These are phyloP conservation scores for Eutrema yunnanense DNA, from an alignment of 345 rosid species.

Conservation along the genomic window DNA sequence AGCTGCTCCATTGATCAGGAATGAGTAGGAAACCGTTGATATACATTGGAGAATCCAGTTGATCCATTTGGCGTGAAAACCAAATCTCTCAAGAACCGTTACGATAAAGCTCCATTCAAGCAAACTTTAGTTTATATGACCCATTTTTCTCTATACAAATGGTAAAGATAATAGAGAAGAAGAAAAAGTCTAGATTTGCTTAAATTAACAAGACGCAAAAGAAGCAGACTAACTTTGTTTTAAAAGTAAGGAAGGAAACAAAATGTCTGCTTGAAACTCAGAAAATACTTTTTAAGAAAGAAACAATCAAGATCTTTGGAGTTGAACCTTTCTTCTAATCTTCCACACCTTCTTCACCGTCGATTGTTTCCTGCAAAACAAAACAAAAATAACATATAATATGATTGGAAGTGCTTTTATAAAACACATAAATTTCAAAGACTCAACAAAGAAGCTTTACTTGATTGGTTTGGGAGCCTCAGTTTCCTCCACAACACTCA, in stretches of 20 bases:
- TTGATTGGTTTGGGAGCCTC: conserved; percentile 8
- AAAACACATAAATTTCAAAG: not conserved
- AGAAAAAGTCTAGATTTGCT: not conserved
- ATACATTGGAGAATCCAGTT: too few species aligned
- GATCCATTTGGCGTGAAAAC: too few species aligned
- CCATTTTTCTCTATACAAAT: not conserved
- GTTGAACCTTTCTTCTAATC: conserved; percentile 8
- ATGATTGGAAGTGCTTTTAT: not conserved
- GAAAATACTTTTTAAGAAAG: not conserved
- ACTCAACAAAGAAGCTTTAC: not conserved
- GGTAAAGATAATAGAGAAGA: not conserved
- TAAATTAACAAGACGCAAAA: not conserved
- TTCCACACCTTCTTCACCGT: not conserved
- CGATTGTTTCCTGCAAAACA: conserved; percentile 9
- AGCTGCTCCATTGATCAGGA: too few species aligned
- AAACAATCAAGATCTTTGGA: not conserved
- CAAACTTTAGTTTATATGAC: not conserved
- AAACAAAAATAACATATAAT: not conserved
- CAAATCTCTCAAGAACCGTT: too few species aligned
- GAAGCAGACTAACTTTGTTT: not conserved
- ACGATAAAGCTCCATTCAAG: too few species aligned
- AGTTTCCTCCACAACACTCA: conserved; percentile 14
- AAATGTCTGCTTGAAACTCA: not conserved
- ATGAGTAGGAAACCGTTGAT: too few species aligned
- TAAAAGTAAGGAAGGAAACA: not conserved